These are phyloP conservation scores for Cladorrhinum sp. DNA, from an alignment of 2,329 filamentous ascomycete genomes.

Conservation along the genomic window DNA sequence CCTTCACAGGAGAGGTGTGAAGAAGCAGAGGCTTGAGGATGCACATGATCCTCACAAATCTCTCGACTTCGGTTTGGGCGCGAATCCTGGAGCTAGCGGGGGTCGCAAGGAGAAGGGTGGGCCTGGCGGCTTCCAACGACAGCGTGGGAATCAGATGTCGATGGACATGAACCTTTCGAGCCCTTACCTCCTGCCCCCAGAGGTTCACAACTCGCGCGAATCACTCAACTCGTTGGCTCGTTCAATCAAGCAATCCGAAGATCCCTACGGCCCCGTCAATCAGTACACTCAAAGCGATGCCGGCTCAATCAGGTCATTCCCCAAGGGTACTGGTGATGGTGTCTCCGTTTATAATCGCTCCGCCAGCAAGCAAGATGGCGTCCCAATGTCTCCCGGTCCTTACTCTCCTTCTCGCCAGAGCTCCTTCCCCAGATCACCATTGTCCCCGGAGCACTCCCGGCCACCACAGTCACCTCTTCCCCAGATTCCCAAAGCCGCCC, in stretches of 20 bases:
- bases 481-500: background rate
- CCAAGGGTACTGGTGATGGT: constrained; percentile 36
- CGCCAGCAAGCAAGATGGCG: constrained; percentile 32
- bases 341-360: constrained; percentile 47
- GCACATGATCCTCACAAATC: constrained; percentile 82
- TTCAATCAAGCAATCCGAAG: constrained; percentile 69
- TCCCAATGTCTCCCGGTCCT: constrained; percentile 31
- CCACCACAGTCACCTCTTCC: constrained; percentile 12
- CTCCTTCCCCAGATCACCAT: constrained; percentile 44
- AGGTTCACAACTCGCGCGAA: constrained; percentile 73
- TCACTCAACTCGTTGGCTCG: constrained; percentile 83
- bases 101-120: constrained; percentile 43
- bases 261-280: constrained; percentile 72
- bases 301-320: constrained; percentile 54
- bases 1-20: constrained; percentile 75
- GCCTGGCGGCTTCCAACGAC: constrained; percentile 50
- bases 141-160: constrained; percentile 56
- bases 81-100: constrained; percentile 27
- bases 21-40: constrained; percentile 73
- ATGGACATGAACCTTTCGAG: constrained; percentile 74
- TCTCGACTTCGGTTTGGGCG: constrained; percentile 81
- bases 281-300: constrained; percentile 57
- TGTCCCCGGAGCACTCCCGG: constrained; percentile 31
- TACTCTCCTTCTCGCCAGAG: constrained; percentile 40
- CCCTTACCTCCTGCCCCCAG: constrained; percentile 90